Base-by-base conservation (phyloP, 371 early-diverging fungal species). In the Mucor irregularis region DNA sequence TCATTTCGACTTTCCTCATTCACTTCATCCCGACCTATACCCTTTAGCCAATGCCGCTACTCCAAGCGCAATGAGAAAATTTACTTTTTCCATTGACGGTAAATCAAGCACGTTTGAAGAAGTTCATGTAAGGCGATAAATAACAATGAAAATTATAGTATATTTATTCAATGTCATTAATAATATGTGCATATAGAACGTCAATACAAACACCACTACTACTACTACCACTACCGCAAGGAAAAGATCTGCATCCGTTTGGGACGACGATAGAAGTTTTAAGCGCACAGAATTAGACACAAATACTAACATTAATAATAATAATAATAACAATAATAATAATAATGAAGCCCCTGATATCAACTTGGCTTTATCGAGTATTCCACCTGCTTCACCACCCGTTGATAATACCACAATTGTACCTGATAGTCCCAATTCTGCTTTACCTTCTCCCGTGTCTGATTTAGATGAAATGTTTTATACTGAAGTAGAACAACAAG, bases 371-470 rank as follows among this genome's bases (percentile, higher is more conserved):
- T n/a, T n/a, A n/a, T n/a, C n/a, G n/a, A n/a, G n/a, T n/a, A 34
- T 14, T 42, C 21, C 24, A 42, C 55, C 56, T n/a, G 17, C 52
- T 21, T 37, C 58, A 35, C 28, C 58, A 2, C 40, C 24, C 10
- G 26, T 44, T 10, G 58, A 54, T 30, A 59, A 51, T 35, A 21
- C 9, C 13, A n/a, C n/a, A n/a, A 42, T 24, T 13, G 53, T 58
- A 47, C 57, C 56, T 29, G 69, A 52, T 44, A 69, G 69, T 26
- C 69, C 69, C 1, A 65, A 66, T 45, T 69, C 69, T 34, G 69
- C 66, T n/a, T 53, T 69, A 14, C 69, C 69, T 2, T 69, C 69
- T 30, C 69, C 69, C 44, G 52, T 65, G 7, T 65, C 65, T 16
- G 65, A 65, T 34, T 26, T 62, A n/a, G 62, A 62, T 19, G 34